A percentile compares a stretch with the other conserved stretches of the same genome.
phyloP scores from a whole-genome alignment of 192 early-diverging fungal species.

The Backusella psychrophila region DNA sequence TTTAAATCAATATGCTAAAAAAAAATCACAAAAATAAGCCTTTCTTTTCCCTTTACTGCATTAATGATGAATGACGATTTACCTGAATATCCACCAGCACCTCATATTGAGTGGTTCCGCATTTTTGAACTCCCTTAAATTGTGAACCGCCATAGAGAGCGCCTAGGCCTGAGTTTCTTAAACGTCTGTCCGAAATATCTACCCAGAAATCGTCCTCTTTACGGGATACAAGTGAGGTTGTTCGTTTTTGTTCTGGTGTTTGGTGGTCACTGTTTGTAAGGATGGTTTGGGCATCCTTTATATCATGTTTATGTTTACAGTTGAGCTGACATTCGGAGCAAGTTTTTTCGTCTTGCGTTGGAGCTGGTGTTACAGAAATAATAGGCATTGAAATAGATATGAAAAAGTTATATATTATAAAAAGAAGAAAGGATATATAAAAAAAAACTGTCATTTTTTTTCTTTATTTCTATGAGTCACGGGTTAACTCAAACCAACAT shows the following conservation, averaged over 20 bases:
- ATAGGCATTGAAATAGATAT: not conserved
- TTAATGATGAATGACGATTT: conserved; percentile 3
- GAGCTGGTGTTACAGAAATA: conserved; percentile 1
- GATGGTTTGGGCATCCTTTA: not conserved
- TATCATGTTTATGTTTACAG: conserved; percentile 6
- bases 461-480: conserved; percentile 5
- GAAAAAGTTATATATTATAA: not conserved
- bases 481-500: not conserved
- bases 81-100: conserved; percentile 76
- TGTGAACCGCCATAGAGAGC: conserved; percentile 59
- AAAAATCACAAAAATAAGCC: not conserved
- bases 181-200: conserved; percentile 25
- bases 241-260: conserved; percentile 9
- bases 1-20: conserved; percentile 61
- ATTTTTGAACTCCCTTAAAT: conserved; percentile 68
- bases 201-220: conserved; percentile 26
- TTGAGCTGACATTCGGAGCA: not conserved
- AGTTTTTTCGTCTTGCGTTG: not conserved
- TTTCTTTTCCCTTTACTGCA: not conserved
- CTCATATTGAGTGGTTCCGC: conserved; percentile 58
- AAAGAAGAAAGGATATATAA: not conserved
- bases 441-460: conserved; percentile 13
- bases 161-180: conserved; percentile 20
- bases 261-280: not conserved
- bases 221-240: conserved; percentile 14